Base-by-base conservation (phyloP, 495 filamentous ascomycete genomes). In the Aspergillus leporis region DNA sequence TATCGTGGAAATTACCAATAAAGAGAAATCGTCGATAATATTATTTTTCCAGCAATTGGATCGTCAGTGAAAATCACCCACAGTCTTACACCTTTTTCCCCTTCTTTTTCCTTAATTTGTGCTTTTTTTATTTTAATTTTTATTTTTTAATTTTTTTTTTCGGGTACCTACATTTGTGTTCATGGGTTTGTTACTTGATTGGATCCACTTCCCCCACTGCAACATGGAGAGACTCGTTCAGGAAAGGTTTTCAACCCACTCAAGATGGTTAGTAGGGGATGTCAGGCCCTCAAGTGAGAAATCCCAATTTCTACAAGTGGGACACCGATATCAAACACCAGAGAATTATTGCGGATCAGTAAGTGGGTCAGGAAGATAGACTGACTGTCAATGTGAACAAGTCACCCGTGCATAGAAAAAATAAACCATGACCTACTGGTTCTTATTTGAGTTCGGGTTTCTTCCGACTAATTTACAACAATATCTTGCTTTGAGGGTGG, bases 331-430 rank as follows among this genome's bases (percentile, higher is more conserved):
- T 45, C 41, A 45, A 45, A 45, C 41, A 45, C 18, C 41, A 45
- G 16, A 45, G 3, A 45, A 19, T 45, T 45, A 45, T 45, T 45
- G 41, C 41, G 41, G 41, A 14, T 10, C 41, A 18, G 41, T 5
- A 9, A 45, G 41, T 45, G 41, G 41, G 41, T 45, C 41, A 19
- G 16, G 9, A 36, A 45, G 41, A 45, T 10, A 14, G 14, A 45
- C 38, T 4, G 6, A 18, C n/a, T 19, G 36, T 40, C 36, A 40
- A 28, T 25, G 48, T 51, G 48, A 51, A 51, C 48, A 51, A 51
- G 48, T 51, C 48, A 51, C 48, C 46, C 46, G 46, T 51, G 48
- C 48, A 51, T 50, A 13, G 16, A 13, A 13, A n/a, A 40, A 40
- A 3, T 3, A 40, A 4, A 28, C 6, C 3, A 28, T 28, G 25